phyloP scores from a whole-genome alignment of 805 yeast genomes.

The Zygoascus tannicola region DNA sequence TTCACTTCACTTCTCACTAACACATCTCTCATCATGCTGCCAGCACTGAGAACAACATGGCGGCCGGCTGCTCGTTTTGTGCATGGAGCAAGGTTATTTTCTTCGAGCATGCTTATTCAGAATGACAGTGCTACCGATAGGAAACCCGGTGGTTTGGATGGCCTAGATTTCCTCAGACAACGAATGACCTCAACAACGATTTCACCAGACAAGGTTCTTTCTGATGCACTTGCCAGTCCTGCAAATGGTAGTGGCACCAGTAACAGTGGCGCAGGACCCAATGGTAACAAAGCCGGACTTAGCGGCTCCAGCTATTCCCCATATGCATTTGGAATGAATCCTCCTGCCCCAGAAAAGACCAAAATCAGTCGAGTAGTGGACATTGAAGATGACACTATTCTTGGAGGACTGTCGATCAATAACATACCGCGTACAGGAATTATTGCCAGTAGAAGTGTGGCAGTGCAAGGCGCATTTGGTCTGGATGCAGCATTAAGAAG shows the following conservation, averaged over 20 bases:
- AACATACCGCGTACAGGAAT: slow-evolving; percentile 26
- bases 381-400: slow-evolving; percentile 3
- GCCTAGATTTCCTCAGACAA: not conserved
- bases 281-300: not conserved
- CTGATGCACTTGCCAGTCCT: not conserved
- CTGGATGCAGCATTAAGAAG: slow-evolving; percentile 21
- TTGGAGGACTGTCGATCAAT: slow-evolving; percentile 10
- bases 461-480: slow-evolving; percentile 18
- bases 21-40: not conserved
- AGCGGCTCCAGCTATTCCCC: not conserved
- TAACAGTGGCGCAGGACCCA: not conserved
- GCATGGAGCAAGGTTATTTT: not conserved
- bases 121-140: not conserved
- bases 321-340: slow-evolving; percentile 1
- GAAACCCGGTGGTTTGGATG: not conserved
- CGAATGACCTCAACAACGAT: not conserved
- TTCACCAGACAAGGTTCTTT: not conserved
- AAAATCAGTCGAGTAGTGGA: not conserved
- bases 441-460: slow-evolving; percentile 26
- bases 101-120: not conserved
- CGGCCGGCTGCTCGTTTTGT: not conserved
- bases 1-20: not conserved
- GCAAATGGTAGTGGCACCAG: not conserved
- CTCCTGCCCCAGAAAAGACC: slow-evolving; percentile 1
- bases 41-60: not conserved